Evolutionary conservation across 2,329 filamentous ascomycete species (phyloP).

Genomic region (Aspergillus sclerotialis): DNA sequence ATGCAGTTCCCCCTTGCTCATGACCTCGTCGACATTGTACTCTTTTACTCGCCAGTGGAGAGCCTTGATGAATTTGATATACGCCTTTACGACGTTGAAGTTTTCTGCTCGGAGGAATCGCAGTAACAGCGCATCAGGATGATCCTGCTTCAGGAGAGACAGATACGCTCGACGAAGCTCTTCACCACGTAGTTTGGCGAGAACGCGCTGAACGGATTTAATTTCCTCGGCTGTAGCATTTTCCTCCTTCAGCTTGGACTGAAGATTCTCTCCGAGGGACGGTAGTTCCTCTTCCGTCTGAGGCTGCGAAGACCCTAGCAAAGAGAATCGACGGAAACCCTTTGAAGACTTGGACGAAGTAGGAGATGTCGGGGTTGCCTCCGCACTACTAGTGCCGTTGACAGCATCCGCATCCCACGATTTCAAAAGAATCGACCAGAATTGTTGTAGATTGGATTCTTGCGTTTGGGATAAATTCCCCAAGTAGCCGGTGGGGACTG

Average conservation of each 20-base stretch:
- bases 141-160: slow-evolving; percentile 85
- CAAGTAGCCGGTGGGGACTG: not conserved
- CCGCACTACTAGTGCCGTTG: not conserved
- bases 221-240: slow-evolving; percentile 41
- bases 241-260: slow-evolving; percentile 9
- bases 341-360: too few species aligned
- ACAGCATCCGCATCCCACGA: not conserved
- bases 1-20: slow-evolving; percentile 63
- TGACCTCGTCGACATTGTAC: slow-evolving; percentile 81
- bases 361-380: not conserved
- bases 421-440: not conserved
- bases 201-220: slow-evolving; percentile 71
- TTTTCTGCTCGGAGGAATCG: slow-evolving; percentile 78
- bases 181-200: slow-evolving; percentile 67
- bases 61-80: slow-evolving; percentile 85
- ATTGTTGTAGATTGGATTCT: not conserved
- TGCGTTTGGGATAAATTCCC: not conserved
- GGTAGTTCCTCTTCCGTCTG: not conserved
- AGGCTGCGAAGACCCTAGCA: not conserved
- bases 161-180: slow-evolving; percentile 73
- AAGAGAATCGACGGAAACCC: not conserved
- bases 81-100: slow-evolving; percentile 85
- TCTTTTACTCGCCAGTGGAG: slow-evolving; percentile 81
- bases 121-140: slow-evolving; percentile 75
- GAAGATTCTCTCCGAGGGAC: not conserved